Evolutionary conservation across 305 asterid species (phyloP).

Genomic region (Solanum hybrid): DNA sequence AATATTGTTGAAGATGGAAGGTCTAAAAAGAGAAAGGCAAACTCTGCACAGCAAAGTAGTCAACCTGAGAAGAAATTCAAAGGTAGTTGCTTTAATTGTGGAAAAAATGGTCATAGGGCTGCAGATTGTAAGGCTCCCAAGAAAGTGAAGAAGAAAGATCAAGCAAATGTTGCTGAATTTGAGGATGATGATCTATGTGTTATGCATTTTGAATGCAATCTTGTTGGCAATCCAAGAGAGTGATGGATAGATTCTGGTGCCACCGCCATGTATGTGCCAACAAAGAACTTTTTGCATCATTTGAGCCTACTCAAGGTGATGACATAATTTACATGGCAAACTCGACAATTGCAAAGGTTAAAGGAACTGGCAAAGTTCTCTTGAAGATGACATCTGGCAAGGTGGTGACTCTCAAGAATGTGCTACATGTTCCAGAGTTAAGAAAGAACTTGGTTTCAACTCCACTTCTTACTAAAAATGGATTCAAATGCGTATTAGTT

Average conservation of each 20-base stretch:
- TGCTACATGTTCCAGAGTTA: background rate
- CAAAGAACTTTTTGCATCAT: background rate
- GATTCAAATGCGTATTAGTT: background rate
- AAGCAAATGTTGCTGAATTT: no score
- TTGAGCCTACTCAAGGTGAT: background rate
- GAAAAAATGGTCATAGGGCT: no score
- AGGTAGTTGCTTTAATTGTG: no score
- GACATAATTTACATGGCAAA: background rate
- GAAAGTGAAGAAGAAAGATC: no score
- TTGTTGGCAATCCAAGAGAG: background rate
- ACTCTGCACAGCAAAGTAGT: no score
- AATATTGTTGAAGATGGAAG: no score
- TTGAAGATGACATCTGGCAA: background rate
- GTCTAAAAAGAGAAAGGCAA: no score
- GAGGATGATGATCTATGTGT: no score
- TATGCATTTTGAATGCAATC: no score
- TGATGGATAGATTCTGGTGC: background rate
- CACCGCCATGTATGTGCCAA: background rate
- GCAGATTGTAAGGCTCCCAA: no score
- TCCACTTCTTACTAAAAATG: background rate
- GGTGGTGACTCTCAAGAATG: background rate
- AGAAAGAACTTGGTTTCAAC: background rate
- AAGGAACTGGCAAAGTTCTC: background rate
- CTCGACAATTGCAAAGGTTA: background rate
- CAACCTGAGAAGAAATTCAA: no score